Evolutionary conservation across 2,329 filamentous ascomycete genomes (phyloP).

Genomic region (Aspergillus costaricaensis): DNA sequence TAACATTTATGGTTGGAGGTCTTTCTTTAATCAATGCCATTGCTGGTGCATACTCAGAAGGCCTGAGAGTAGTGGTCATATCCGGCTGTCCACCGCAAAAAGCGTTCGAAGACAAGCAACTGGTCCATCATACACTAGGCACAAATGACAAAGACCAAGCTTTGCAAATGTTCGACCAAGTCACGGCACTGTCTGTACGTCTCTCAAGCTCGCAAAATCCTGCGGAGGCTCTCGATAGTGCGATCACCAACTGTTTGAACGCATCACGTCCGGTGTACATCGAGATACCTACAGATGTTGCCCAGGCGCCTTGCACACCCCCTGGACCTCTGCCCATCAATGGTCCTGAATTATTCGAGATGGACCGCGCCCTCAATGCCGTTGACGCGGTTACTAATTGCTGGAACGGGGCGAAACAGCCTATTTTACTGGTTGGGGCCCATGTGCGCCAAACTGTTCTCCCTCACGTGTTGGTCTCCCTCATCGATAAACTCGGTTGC

Average conservation of each 20-base stretch:
- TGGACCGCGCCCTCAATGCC: no score
- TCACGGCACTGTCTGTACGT: slow-evolving; percentile 4
- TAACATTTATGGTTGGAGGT: not conserved
- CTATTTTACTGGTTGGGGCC: slow-evolving; percentile 4
- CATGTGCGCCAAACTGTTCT: not conserved
- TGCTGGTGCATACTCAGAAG: slow-evolving; percentile 3
- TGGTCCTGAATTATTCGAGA: no score
- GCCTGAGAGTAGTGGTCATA: slow-evolving; percentile 7
- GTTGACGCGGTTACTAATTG: no score
- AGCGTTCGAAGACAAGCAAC: not conserved
- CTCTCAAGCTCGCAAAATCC: not conserved
- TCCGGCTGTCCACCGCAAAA: not conserved
- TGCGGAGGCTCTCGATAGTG: not conserved
- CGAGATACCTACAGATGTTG: slow-evolving; percentile 12
- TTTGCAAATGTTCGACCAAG: slow-evolving; percentile 9
- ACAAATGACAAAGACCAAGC: slow-evolving; percentile 2
- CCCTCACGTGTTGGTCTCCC: not conserved
- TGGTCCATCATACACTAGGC: slow-evolving; percentile 13
- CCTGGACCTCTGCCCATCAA: not conserved
- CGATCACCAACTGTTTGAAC: slow-evolving; percentile 1
- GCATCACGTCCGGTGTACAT: slow-evolving; percentile 14
- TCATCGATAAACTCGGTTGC: slow-evolving; percentile 11
- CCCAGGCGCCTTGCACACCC: not conserved
- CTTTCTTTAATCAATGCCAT: slow-evolving; percentile 4
- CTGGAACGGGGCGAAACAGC: not conserved